phyloP scores from a whole-genome alignment of 306 rosid genomes.

The Dalbergia oliveri region DNA sequence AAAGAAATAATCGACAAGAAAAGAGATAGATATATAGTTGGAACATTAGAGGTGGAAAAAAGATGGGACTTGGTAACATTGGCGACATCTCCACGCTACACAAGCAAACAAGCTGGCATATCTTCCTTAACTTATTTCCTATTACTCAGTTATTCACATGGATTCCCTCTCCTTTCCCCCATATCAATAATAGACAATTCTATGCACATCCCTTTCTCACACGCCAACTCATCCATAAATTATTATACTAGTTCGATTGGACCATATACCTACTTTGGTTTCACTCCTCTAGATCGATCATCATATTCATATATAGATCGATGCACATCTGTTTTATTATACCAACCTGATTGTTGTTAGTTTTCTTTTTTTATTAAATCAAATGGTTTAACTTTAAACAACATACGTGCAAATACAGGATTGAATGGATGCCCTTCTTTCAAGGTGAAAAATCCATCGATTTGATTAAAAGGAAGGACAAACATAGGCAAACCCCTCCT shows the following conservation, averaged over 20 bases:
- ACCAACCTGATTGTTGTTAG: neutral
- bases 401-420: constrained; percentile 39
- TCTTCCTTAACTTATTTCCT: constrained; percentile 52
- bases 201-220: constrained; percentile 55
- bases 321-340: constrained; percentile 46
- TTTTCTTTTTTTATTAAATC: constrained; percentile 30
- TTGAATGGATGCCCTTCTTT: constrained; percentile 43
- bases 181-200: constrained; percentile 47
- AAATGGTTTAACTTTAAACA: constrained; percentile 47
- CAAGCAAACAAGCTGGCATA: constrained; percentile 68
- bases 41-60: constrained; percentile 28
- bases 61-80: constrained; percentile 43
- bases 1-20: neutral
- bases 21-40: neutral
- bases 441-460: constrained; percentile 41
- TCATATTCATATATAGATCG: constrained; percentile 34
- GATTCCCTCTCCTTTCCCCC: constrained; percentile 57
- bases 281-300: constrained; percentile 11
- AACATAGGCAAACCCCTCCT: neutral
- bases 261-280: constrained; percentile 52
- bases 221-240: constrained; percentile 51
- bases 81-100: constrained; percentile 62
- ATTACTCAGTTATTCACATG: constrained; percentile 65
- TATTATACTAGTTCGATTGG: constrained; percentile 45
- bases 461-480: constrained; percentile 37